Conservation (phyloP, 352 stramenopile genomes). For the Halophytophthora batemanensis region DNA sequence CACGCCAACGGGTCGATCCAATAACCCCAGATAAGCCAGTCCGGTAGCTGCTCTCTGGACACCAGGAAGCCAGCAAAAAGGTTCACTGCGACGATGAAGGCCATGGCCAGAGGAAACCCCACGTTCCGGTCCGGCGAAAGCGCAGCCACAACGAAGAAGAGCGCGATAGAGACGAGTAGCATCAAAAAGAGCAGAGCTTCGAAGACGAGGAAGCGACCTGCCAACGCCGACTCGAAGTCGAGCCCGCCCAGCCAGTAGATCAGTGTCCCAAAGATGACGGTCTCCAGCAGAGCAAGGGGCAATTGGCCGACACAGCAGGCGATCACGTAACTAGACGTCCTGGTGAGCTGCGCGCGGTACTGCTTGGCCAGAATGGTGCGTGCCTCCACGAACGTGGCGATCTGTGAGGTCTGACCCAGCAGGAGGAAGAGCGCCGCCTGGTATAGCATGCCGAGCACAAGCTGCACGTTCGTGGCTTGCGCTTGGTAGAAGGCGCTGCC, state of each 20-base stretch:
- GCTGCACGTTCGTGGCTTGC: slow-evolving; percentile 17
- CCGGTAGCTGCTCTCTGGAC: slow-evolving; percentile 26
- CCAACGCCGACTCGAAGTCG: slow-evolving; percentile 19
- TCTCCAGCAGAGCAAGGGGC: slow-evolving; percentile 43
- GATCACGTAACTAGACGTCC: slow-evolving; percentile 54
- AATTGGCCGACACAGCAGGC: slow-evolving; percentile 21
- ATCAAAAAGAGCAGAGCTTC: slow-evolving; percentile 50
- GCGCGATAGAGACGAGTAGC: slow-evolving; percentile 15
- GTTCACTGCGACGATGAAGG: slow-evolving; percentile 25
- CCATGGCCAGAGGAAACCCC: slow-evolving; percentile 28
- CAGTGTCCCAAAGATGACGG: slow-evolving; percentile 59
- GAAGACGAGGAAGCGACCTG: slow-evolving; percentile 46
- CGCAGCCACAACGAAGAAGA: slow-evolving; percentile 24
- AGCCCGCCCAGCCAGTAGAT: slow-evolving; percentile 74
- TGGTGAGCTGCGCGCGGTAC: slow-evolving; percentile 63
- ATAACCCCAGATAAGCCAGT: slow-evolving; percentile 45
- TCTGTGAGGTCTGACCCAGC: slow-evolving; percentile 50
- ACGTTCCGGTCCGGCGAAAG: slow-evolving; percentile 25
- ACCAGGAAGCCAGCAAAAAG: slow-evolving; percentile 46
- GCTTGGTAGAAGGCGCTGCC: slow-evolving; percentile 23
- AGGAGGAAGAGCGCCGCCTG: slow-evolving; percentile 62
- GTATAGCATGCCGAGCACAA: slow-evolving; percentile 62
- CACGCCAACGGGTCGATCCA: slow-evolving; percentile 50
- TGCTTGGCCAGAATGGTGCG: slow-evolving; percentile 66
- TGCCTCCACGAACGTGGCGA: slow-evolving; percentile 52